A percentile compares a stretch with the other conserved stretches of the same genome.
Conservation (phyloP, 176 grass and related monocot genomes). For the Oryza officinalis region DNA sequence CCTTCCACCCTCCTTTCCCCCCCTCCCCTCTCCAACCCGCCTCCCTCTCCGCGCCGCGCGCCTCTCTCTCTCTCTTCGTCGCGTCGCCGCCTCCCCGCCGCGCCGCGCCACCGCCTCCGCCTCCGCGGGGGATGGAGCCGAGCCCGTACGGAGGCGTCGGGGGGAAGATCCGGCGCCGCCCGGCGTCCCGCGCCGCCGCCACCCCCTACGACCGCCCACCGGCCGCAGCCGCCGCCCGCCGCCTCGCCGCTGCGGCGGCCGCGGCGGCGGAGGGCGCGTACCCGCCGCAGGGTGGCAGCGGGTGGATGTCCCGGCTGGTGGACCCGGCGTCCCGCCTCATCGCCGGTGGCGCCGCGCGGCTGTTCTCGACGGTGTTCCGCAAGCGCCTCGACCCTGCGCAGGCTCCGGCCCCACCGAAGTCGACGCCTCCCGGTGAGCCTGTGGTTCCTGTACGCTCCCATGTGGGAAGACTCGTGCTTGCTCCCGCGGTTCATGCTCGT, state of each 20-base stretch:
- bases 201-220: constrained; percentile 74
- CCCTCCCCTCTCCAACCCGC: background rate
- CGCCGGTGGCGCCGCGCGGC: constrained; percentile 65
- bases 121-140: constrained; percentile 49
- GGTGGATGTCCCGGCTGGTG: constrained; percentile 80
- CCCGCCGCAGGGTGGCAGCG: background rate
- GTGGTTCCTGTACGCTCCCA: background rate
- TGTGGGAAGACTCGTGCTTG: background rate
- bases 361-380: constrained; percentile 83
- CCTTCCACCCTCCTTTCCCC: background rate
- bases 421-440: constrained; percentile 36
- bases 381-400: constrained; percentile 48
- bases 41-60: background rate
- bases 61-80: background rate
- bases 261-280: background rate
- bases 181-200: constrained; percentile 23
- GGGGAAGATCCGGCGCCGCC: constrained; percentile 76
- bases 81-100: background rate
- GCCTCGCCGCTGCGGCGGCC: constrained; percentile 11
- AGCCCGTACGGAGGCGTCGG: constrained; percentile 55
- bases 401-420: background rate
- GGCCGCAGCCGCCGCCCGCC: constrained; percentile 33
- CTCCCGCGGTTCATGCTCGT: background rate
- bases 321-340: constrained; percentile 86
- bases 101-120: background rate